These are phyloP conservation scores for Nemania diffusa DNA, from an alignment of 2,329 filamentous ascomycete species.

Conservation along the genomic window DNA sequence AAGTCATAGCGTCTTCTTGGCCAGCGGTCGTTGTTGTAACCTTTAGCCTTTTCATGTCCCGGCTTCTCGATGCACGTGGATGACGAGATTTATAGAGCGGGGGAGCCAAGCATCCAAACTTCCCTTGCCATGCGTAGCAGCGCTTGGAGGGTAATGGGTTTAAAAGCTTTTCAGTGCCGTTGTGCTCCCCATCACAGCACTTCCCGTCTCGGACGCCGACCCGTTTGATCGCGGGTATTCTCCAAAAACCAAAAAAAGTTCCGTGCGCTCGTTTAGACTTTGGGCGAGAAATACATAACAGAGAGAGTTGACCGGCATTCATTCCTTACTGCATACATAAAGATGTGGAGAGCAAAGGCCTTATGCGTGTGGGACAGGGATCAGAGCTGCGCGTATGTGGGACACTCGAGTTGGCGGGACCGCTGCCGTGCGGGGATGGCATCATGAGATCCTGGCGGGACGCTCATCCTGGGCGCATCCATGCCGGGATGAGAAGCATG, in stretches of 20 bases:
- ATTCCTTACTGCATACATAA: neutral
- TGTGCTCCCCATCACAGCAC: neutral
- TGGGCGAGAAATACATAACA: constrained; percentile 3
- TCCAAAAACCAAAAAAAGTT: neutral
- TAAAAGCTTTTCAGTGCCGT: neutral
- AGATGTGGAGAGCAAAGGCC: constrained; percentile 7
- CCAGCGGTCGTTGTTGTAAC: neutral
- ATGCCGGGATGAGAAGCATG: neutral
- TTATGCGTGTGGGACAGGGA: constrained; percentile 22
- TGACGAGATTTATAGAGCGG: neutral
- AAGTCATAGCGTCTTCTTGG: constrained; percentile 6
- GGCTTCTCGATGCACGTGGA: neutral
- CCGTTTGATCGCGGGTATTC: constrained; percentile 6
- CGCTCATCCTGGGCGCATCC: neutral
- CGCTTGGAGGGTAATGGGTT: constrained; percentile 7
- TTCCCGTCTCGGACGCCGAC: neutral
- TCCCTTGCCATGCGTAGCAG: neutral
- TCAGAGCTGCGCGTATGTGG: constrained; percentile 4
- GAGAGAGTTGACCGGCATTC: constrained; percentile 1
- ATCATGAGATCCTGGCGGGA: constrained; percentile 21
- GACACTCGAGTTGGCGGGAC: constrained; percentile 33
- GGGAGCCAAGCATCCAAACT: constrained; percentile 14
- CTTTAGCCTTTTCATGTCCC: neutral
- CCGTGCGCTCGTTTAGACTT: constrained; percentile 12
- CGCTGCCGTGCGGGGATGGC: constrained; percentile 18